These are phyloP conservation scores for Rhynchospora breviuscula DNA, from an alignment of 176 grass and related monocot species.

Conservation along the genomic window DNA sequence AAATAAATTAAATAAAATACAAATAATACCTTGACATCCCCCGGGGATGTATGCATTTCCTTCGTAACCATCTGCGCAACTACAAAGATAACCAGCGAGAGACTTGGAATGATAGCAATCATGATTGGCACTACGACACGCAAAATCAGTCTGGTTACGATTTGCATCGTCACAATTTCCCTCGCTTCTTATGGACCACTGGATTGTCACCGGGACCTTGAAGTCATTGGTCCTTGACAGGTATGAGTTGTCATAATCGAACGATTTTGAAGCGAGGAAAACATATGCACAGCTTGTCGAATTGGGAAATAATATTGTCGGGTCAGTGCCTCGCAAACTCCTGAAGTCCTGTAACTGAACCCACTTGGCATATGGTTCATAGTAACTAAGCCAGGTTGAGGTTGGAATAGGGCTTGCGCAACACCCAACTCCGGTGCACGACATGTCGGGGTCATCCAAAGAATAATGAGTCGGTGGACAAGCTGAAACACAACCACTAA, in stretches of 20 bases:
- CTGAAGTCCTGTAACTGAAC: background rate
- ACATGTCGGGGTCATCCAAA: background rate
- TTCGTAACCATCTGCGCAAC: conserved; percentile 30
- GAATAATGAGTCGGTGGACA: conserved; percentile 22
- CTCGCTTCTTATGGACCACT: conserved; percentile 43
- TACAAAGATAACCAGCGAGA: conserved; percentile 38
- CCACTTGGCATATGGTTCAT: background rate
- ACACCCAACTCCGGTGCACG: conserved; percentile 45
- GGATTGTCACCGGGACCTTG: conserved; percentile 31
- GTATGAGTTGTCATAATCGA: conserved; percentile 17
- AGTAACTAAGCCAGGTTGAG: background rate
- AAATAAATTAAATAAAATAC: too few species aligned
- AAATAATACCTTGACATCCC: conserved; percentile 45
- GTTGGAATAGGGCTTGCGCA: conserved; percentile 29
- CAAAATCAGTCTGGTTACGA: conserved; percentile 26
- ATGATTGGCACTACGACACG: conserved; percentile 25
- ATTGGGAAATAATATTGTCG: background rate
- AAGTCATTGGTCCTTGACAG: conserved; percentile 29
- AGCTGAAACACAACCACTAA: conserved; percentile 38
- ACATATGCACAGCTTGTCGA: conserved; percentile 28
- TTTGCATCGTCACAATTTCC: conserved; percentile 20
- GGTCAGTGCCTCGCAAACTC: background rate
- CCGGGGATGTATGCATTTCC: conserved; percentile 51
- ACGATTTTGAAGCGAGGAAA: conserved; percentile 30
- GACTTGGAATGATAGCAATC: background rate